Base-by-base conservation (phyloP, 306 rosid genomes). In the Carpinus viminea region DNA sequence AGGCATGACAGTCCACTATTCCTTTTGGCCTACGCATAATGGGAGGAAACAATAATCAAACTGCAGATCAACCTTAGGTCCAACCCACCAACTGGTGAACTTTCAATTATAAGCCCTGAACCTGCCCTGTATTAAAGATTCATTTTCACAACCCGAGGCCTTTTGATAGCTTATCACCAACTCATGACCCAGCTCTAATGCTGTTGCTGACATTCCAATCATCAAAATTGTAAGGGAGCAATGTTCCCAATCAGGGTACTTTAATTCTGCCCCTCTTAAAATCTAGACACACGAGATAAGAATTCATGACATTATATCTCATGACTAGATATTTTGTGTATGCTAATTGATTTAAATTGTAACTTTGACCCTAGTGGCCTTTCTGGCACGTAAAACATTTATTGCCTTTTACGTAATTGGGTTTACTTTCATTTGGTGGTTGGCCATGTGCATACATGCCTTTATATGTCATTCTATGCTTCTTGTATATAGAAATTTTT, bases 401-500 rank as follows among this genome's bases (percentile, higher is more conserved):
- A 16, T 26, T 18, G 51, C 55, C 64, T 38, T 45, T 11, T 59
- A 55, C 46, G n/a, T 66, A 17, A 24, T 24, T 31, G 53, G 36
- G 70, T 38, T 59, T 36, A 50, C 21, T 77, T 53, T 21, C 20
- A 1, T 45, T 77, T 41, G 55, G 69, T 68, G 18, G 7, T 48
- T 59, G 70, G 70, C 15, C 52, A 8, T 62, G 51, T 70, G n/a
- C 46, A 7, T 48, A 31, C 69, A 2, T 1, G 26, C 18, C 5
- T 15, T 20, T 56, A 55, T 56, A 20, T 53, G 2, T 47, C 52
- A 16, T 52, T 16, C 2, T 13, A 13, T 0, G 13, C 21, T 59
- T 59, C 28, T 59, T 66, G 38, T n/a, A 38, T 66, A 38, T 66
- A 18, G 69, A 31, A 76, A 65, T 26, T 24, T 24, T 76, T 43